phyloP scores from a whole-genome alignment of 2,329 filamentous ascomycete genomes.

The Thyridium curvatum region DNA sequence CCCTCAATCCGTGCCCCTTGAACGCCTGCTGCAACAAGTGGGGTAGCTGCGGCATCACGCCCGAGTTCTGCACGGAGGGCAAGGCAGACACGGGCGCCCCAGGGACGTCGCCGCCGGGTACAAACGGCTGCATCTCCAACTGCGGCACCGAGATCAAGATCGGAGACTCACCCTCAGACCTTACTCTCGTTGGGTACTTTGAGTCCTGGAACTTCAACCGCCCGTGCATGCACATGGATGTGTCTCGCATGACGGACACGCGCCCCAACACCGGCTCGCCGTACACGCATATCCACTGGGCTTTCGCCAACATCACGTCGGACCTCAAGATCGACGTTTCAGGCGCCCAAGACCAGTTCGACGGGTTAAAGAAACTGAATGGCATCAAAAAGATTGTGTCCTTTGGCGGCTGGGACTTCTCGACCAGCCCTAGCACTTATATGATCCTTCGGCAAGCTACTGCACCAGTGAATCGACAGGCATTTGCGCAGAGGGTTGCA shows the following conservation, averaged over 20 bases:
- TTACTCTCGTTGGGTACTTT: conserved; percentile 32
- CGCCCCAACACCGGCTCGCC: conserved; percentile 6
- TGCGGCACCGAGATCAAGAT: conserved; percentile 7
- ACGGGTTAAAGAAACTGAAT: conserved; percentile 18
- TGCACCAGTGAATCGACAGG: conserved; percentile 22
- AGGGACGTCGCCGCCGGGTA: neutral
- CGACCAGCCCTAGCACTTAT: conserved; percentile 26
- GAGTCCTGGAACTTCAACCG: conserved; percentile 24
- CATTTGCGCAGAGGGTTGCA: conserved; percentile 21
- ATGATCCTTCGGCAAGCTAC: conserved; percentile 29
- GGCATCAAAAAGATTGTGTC: conserved; percentile 31
- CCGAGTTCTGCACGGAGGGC: conserved; percentile 11
- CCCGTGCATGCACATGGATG: conserved; percentile 20
- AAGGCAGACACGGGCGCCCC: neutral
- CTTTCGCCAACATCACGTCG: conserved; percentile 18
- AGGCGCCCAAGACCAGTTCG: conserved; percentile 17
- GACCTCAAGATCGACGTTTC: conserved; percentile 12
- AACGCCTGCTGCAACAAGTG: conserved; percentile 9
- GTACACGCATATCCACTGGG: conserved; percentile 24
- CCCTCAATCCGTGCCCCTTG: conserved; percentile 15
- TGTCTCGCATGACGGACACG: conserved; percentile 13
- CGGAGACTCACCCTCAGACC: neutral
- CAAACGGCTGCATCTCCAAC: conserved; percentile 13
- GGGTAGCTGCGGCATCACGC: conserved; percentile 6
- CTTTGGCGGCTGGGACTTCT: conserved; percentile 39